Base-by-base conservation (phyloP, 129 eudicot genomes). In the Saposhnikovia divaricata region DNA sequence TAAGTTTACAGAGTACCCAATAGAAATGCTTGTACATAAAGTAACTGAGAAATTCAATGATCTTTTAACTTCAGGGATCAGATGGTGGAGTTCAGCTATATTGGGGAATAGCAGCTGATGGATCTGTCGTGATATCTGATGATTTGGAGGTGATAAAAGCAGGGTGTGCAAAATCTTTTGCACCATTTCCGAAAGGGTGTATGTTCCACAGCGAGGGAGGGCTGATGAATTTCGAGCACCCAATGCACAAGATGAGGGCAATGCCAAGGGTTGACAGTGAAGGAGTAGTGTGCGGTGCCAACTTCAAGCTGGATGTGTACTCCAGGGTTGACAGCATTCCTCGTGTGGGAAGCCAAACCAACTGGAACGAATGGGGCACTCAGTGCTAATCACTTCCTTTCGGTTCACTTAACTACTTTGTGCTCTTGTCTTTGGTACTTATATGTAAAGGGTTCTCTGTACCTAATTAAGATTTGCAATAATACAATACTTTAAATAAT, bases 51-150 rank as follows among this genome's bases (percentile, higher is more conserved):
- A 9, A 6, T 61, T 61, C 15, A n/a, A 9, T 3, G 37, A 61
- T 61, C 15, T n/a, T 61, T 0, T 0, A 4, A n/a, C 5, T 27
- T 9, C 73, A 94, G 98, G 96, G 97, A 12, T 87, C 96, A 25
- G 96, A 95, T 89, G 96, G 96, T 15, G 96, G 92, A 11, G 93
- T 92, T 42, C 85, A 90, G 82, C 78, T 95, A n/a, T 95, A 90
- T 47, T 95, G 97, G 98, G 98, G 97, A 1, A 87, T 92, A 44
- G 96, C 96, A 3, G 91, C 89, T 8, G 97, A 95, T 90, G 98
- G 98, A 4, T 92, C 97, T 1, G 97, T 91, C 46, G 90, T n/a
- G n/a, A n/a, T n/a, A n/a, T n/a, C n/a, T n/a, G n/a, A n/a, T n/a
- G n/a, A n/a, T n/a, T n/a, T n/a, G n/a, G n/a, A 87, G 76, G 89